Evolutionary conservation across 352 stramenopile genomes (phyloP).

Genomic region (Pythium aristosporum): DNA sequence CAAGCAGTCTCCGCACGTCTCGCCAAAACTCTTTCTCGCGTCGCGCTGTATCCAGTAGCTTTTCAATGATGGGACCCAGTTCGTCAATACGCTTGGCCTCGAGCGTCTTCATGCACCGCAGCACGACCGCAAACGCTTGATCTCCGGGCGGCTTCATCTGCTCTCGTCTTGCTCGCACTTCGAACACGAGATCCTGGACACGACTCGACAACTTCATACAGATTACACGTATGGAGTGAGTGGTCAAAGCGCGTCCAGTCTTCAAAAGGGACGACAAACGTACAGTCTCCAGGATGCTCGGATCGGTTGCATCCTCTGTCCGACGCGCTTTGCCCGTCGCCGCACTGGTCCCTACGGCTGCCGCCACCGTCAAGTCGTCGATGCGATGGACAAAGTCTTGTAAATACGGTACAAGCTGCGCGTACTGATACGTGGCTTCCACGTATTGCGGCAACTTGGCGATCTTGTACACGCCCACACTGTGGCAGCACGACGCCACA

Average conservation of each 20-base stretch:
- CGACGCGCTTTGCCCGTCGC: slow-evolving; percentile 27
- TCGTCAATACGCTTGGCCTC: slow-evolving; percentile 36
- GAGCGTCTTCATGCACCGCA: slow-evolving; percentile 45
- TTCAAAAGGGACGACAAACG: neutral
- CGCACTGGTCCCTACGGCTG: neutral
- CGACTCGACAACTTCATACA: slow-evolving; percentile 33
- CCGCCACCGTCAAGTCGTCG: slow-evolving; percentile 19
- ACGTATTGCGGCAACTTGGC: slow-evolving; percentile 29
- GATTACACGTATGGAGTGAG: too few relatives aligned
- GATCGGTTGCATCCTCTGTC: slow-evolving; percentile 15
- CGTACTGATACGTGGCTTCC: slow-evolving; percentile 28
- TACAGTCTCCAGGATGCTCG: slow-evolving; percentile 21
- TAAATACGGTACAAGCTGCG: slow-evolving; percentile 33
- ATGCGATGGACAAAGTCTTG: slow-evolving; percentile 39
- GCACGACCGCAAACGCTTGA: slow-evolving; percentile 35
- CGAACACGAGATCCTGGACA: slow-evolving; percentile 41
- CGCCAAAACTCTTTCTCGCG: slow-evolving; percentile 35
- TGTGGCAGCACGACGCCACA: slow-evolving; percentile 33
- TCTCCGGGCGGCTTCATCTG: slow-evolving; percentile 51
- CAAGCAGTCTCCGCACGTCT: slow-evolving; percentile 35
- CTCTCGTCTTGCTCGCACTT: slow-evolving; percentile 42
- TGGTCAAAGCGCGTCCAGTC: neutral
- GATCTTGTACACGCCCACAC: slow-evolving; percentile 23
- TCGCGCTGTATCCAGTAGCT: slow-evolving; percentile 37
- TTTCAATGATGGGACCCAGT: slow-evolving; percentile 37